phyloP scores from a whole-genome alignment of 441 rosid genomes.

The Pelargonium citronellum region DNA sequence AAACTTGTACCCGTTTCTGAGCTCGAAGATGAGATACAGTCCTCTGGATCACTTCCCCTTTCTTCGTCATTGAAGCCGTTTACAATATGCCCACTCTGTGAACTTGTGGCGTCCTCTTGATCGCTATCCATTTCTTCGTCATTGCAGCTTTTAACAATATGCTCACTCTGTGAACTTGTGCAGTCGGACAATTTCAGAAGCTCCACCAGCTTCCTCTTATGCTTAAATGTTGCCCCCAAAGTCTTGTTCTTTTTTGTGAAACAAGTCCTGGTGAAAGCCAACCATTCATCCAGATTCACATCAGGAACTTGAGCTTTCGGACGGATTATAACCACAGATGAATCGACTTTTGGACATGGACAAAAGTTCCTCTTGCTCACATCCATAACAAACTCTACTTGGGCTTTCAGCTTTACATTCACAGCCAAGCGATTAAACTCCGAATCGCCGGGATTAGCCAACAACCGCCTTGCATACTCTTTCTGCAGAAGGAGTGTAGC shows the following conservation, averaged over 20 bases:
- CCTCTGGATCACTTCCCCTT: constrained; percentile 19
- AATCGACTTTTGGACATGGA: constrained; percentile 85
- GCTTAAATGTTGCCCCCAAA: constrained; percentile 75
- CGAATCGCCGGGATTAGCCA: constrained; percentile 79
- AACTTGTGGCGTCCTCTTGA: constrained; percentile 25
- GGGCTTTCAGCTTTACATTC: constrained; percentile 70
- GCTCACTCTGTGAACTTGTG: constrained; percentile 7
- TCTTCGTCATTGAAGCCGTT: constrained; percentile 17
- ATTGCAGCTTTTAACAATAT: constrained; percentile 14
- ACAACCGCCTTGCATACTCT: constrained; percentile 71
- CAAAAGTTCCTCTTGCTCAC: constrained; percentile 85
- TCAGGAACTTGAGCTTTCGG: constrained; percentile 53
- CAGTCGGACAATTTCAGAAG: constrained; percentile 36
- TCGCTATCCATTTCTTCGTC: too few relatives aligned
- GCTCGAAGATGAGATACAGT: constrained; percentile 12
- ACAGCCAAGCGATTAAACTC: constrained; percentile 81
- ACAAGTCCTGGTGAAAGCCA: constrained; percentile 62
- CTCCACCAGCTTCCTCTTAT: constrained; percentile 76
- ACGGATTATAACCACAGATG: constrained; percentile 67
- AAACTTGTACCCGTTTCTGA: constrained; percentile 36
- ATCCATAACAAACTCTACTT: constrained; percentile 69
- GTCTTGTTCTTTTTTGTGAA: constrained; percentile 80
- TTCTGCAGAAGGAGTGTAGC: constrained; percentile 82
- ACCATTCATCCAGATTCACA: constrained; percentile 50
- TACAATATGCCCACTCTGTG: neutral